phyloP scores from a whole-genome alignment of 2,329 filamentous ascomycete species.

The Geoglossum cookeanum region DNA sequence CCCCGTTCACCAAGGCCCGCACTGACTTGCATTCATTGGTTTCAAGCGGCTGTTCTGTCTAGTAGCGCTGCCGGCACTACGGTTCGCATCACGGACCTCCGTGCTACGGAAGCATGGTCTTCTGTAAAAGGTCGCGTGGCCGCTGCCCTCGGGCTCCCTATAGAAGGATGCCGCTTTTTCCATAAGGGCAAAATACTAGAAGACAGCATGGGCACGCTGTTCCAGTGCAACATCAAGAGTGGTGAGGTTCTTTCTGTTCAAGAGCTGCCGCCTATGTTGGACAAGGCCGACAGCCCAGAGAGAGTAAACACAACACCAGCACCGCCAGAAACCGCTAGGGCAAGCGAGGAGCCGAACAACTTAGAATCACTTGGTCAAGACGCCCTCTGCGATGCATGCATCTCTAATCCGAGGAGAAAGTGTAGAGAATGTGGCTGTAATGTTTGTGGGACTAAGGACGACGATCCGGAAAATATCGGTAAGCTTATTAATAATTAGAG shows the following conservation, averaged over 20 bases:
- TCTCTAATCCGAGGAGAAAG: not conserved
- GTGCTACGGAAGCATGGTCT: not conserved
- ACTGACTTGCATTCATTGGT: not conserved
- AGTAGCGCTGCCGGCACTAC: not conserved
- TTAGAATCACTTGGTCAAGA: not conserved
- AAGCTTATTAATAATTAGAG: not conserved
- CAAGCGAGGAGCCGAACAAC: not conserved
- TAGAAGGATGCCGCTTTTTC: not conserved
- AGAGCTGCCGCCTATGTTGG: not conserved
- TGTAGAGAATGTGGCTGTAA: not conserved
- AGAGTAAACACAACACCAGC: not conserved
- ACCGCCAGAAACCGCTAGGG: not conserved
- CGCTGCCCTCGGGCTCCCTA: not conserved
- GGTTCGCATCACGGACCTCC: not conserved
- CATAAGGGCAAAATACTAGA: conserved; percentile 1
- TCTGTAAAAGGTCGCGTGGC: not conserved
- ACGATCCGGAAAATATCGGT: conserved; percentile 1
- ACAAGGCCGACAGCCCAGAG: not conserved
- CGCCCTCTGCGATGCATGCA: not conserved
- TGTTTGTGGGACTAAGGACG: not conserved
- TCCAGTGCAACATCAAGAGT: conserved; percentile 1
- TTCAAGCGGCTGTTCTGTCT: not conserved
- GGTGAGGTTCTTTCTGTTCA: not conserved
- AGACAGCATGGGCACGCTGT: not conserved
- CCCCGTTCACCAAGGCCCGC: not conserved